These are phyloP conservation scores for Wolfiporia cocos DNA, from an alignment of 1,284 basidiomycete genomes.

Conservation along the genomic window DNA sequence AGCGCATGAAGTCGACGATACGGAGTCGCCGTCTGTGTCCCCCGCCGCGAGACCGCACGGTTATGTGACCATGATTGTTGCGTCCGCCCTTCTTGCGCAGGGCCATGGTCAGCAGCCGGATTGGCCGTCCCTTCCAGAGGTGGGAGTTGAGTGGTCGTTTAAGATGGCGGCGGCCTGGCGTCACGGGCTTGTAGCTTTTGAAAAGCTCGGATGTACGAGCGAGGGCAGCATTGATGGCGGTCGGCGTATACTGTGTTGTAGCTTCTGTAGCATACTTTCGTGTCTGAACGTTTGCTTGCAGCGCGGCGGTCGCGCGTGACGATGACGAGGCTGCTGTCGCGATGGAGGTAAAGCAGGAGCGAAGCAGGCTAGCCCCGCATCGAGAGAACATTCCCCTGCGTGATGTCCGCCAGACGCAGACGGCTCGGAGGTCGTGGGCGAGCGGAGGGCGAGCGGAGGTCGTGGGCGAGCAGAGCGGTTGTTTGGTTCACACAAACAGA, in stretches of 20 bases:
- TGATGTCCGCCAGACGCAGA: neutral
- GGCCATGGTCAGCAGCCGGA: slow-evolving; percentile 80
- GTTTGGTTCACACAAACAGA: slow-evolving; percentile 28
- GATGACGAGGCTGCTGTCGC: slow-evolving; percentile 13
- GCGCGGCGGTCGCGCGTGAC: slow-evolving; percentile 9
- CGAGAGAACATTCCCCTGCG: slow-evolving; percentile 23
- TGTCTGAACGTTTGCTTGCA: slow-evolving; percentile 11
- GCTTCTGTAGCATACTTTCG: slow-evolving; percentile 30
- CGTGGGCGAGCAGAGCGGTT: slow-evolving; percentile 10
- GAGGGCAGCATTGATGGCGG: slow-evolving; percentile 29
- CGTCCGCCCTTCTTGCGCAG: slow-evolving; percentile 85
- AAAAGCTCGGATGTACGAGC: slow-evolving; percentile 50
- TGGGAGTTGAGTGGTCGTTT: slow-evolving; percentile 78
- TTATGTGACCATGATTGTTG: slow-evolving; percentile 80
- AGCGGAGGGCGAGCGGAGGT: slow-evolving; percentile 1
- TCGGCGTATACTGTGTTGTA: slow-evolving; percentile 17
- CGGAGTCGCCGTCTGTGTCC: slow-evolving; percentile 89
- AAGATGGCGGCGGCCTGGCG: slow-evolving; percentile 85
- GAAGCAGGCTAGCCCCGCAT: slow-evolving; percentile 25
- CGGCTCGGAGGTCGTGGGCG: neutral
- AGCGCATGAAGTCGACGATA: slow-evolving; percentile 82
- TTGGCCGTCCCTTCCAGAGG: slow-evolving; percentile 77
- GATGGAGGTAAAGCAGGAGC: slow-evolving; percentile 21
- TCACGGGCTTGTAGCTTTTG: slow-evolving; percentile 89
- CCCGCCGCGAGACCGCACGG: slow-evolving; percentile 87